Evolutionary conservation across 1,284 basidiomycete species (phyloP), one percentile per base, ranked within the genome.

Genomic region (Ganoderma multipileum): DNA sequence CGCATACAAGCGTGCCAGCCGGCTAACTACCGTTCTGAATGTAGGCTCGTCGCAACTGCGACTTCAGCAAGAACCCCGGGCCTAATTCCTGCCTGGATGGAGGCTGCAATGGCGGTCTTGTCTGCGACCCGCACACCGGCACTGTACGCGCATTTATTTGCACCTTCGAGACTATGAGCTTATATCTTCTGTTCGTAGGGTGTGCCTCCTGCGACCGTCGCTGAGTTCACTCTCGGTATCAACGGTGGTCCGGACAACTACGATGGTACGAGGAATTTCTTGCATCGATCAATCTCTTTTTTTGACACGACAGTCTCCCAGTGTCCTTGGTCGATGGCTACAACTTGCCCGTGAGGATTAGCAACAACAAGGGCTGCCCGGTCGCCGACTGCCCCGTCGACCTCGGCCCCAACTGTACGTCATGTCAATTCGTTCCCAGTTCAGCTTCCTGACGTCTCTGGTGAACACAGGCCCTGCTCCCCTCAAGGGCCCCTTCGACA

Each of bases 61-160:
- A 85, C 71, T 86, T 86, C 67, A 66, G 71, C 70, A 75, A 68
- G 2, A 82, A 79, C 74, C 79, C 81, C 2, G 84, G 82, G 18
- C 80, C 84, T 1, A 82, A 78, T 65, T 79, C 81, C n/a, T 86
- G 85, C 71, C 67, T 80, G 3, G 79, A 80, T 62, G 85, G 85
- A 64, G 83, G 83, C 36, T 84, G 83, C 75, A 83, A 83, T 69
- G 83, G 86, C 50, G 86, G 86, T 47, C 78, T 87, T 3, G 71
- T 77, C 41, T 87, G 85, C 67, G 81, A 82, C 71, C 69, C 77
- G 9, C 67, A 73, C 61, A 80, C 79, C 47, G 83, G 83, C 7
- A 33, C 33, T 33, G 33, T 33, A 8, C 33, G 33, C 8, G 8
- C 3, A 33, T 55, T 50, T 71, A 12, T 39, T 16, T 36, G n/a